phyloP scores from a whole-genome alignment of 1,139 yeast genomes.

The Debaryomycetaceae sp. region DNA sequence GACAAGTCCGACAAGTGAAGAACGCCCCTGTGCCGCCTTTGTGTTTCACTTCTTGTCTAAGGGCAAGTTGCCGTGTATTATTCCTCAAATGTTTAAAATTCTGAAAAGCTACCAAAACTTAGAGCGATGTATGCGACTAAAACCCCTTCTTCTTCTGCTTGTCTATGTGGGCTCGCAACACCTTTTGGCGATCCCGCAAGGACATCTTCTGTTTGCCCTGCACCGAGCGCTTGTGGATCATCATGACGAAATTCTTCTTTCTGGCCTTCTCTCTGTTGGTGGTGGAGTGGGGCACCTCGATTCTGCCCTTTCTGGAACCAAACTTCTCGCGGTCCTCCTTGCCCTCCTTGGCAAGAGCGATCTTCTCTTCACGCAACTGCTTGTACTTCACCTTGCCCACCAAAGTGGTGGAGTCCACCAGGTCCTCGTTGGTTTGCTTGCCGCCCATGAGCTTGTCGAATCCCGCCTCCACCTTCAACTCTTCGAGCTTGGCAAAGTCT shows the following conservation, averaged over 20 bases:
- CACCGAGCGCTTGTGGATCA: conserved; percentile 90
- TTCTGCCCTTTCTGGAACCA: conserved; percentile 82
- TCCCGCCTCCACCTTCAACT: conserved; percentile 79
- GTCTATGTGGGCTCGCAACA: conserved; percentile 76
- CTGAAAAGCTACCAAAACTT: neutral
- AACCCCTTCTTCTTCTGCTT: conserved; percentile 86
- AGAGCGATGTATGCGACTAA: conserved; percentile 17
- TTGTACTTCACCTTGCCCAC: conserved; percentile 85
- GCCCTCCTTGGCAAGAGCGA: conserved; percentile 85
- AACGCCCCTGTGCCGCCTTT: neutral
- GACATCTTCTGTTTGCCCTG: conserved; percentile 92
- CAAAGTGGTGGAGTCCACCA: conserved; percentile 72
- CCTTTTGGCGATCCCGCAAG: conserved; percentile 84
- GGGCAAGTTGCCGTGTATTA: neutral
- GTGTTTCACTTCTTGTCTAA: neutral
- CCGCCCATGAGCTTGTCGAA: conserved; percentile 68
- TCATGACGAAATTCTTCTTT: conserved; percentile 98
- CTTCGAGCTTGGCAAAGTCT: conserved; percentile 92
- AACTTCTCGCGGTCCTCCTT: conserved; percentile 88
- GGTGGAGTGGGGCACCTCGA: conserved; percentile 78
- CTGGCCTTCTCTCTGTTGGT: conserved; percentile 95
- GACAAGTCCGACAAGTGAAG: conserved; percentile 11
- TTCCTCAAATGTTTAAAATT: conserved; percentile 1
- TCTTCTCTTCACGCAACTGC: conserved; percentile 83
- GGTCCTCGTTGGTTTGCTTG: conserved; percentile 66